These are phyloP conservation scores for Phaseolus lunatus DNA, from an alignment of 306 rosid genomes.

Conservation along the genomic window DNA sequence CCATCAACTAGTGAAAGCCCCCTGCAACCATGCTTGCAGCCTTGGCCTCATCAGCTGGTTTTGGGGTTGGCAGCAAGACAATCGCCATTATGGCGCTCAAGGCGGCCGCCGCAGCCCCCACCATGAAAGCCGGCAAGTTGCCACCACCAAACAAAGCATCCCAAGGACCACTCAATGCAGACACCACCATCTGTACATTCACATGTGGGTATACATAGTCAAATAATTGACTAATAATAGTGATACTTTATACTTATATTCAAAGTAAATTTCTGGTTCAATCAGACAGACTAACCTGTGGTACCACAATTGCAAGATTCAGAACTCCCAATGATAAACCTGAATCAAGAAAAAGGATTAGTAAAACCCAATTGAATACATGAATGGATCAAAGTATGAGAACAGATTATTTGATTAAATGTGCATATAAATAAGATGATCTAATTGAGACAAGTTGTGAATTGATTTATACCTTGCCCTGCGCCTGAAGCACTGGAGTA, in stretches of 20 bases:
- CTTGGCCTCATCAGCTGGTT: conserved; percentile 47
- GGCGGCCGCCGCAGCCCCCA: conserved; percentile 58
- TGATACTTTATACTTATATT: too few species aligned
- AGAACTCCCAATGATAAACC: conserved; percentile 76
- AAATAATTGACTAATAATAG: background rate
- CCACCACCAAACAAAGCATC: conserved; percentile 82
- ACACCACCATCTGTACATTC: conserved; percentile 61
- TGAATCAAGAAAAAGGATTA: conserved; percentile 19
- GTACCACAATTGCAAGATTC: conserved; percentile 72
- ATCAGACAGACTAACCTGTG: conserved; percentile 52
- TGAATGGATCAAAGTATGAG: background rate
- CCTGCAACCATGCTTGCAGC: background rate
- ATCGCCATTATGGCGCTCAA: conserved; percentile 59
- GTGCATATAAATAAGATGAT: background rate
- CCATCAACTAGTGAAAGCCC: conserved; percentile 44
- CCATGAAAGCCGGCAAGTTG: conserved; percentile 76
- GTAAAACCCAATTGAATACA: background rate
- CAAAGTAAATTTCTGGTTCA: background rate
- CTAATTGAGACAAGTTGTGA: background rate
- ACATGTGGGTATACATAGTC: background rate
- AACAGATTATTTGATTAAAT: background rate
- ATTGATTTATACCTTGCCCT: conserved; percentile 68
- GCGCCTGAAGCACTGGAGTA: conserved; percentile 65
- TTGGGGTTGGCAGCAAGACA: conserved; percentile 58
- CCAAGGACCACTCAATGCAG: conserved; percentile 64